These are phyloP conservation scores for Tilletia walkeri DNA, from an alignment of 1,284 basidiomycete genomes.

Conservation along the genomic window DNA sequence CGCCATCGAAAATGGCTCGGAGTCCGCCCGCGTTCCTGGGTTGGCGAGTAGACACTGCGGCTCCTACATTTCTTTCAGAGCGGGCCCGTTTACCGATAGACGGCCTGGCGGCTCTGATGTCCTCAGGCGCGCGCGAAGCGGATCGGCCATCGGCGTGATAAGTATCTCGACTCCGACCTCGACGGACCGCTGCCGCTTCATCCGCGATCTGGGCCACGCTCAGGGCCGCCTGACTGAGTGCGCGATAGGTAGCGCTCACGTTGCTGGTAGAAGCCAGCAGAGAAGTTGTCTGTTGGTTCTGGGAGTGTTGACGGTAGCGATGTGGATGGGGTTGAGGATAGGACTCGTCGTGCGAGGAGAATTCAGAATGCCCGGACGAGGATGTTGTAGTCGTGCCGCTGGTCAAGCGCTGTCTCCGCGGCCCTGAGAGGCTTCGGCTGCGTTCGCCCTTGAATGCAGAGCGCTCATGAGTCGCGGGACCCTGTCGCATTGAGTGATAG, in stretches of 20 bases:
- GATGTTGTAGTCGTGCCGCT: neutral
- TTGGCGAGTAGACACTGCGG: too few relatives aligned
- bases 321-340: neutral
- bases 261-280: neutral
- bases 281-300: neutral
- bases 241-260: slow-evolving; percentile 29
- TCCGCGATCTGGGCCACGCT: slow-evolving; percentile 39
- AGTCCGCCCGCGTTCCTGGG: too few relatives aligned
- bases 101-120: neutral
- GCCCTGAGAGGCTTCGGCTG: neutral
- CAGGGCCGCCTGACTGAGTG: slow-evolving; percentile 34
- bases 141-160: too few relatives aligned
- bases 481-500: slow-evolving; percentile 17
- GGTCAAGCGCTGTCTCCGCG: neutral
- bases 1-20: too few relatives aligned
- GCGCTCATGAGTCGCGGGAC: neutral
- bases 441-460: neutral
- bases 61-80: neutral
- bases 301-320: neutral
- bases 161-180: neutral
- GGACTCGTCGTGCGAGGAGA: neutral
- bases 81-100: neutral
- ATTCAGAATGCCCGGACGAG: neutral
- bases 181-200: slow-evolving; percentile 28
- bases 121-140: neutral